Evolutionary conservation across 1,139 yeast genomes (phyloP).

Genomic region (Petasospora rhodanensis): DNA sequence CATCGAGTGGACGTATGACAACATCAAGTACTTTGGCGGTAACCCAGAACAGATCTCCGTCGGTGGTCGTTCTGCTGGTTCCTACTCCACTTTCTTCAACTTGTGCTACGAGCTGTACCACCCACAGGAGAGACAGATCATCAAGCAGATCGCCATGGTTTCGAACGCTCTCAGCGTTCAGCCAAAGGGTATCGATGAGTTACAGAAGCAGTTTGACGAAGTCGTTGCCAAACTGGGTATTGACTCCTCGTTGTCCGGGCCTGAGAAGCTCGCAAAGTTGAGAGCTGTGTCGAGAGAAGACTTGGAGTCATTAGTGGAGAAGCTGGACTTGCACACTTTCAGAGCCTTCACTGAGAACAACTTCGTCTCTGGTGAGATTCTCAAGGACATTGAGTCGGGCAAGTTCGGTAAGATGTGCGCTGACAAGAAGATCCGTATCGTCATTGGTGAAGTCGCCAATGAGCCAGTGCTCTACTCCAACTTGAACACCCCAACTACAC

Average conservation of each 20-base stretch:
- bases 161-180: slow-evolving; percentile 29
- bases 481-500: slow-evolving; percentile 30
- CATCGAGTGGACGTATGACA: slow-evolving; percentile 35
- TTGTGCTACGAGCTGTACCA: slow-evolving; percentile 33
- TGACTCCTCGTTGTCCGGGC: slow-evolving; percentile 6
- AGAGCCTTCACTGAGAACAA: slow-evolving; percentile 39
- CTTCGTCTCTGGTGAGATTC: slow-evolving; percentile 29
- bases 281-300: slow-evolving; percentile 23
- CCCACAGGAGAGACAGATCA: slow-evolving; percentile 31
- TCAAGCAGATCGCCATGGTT: slow-evolving; percentile 32
- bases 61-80: slow-evolving; percentile 30
- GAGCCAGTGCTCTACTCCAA: slow-evolving; percentile 32
- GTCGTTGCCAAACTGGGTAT: slow-evolving; percentile 24
- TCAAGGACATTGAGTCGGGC: slow-evolving; percentile 33
- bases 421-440: slow-evolving; percentile 26
- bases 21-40: slow-evolving; percentile 32
- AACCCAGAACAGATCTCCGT: slow-evolving; percentile 29
- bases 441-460: slow-evolving; percentile 38
- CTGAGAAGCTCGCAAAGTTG: slow-evolving; percentile 25
- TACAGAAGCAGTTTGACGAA: slow-evolving; percentile 34
- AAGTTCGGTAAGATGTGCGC: slow-evolving; percentile 28
- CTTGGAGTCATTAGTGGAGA: slow-evolving; percentile 29
- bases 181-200: slow-evolving; percentile 26
- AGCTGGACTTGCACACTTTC: slow-evolving; percentile 33
- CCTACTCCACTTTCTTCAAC: slow-evolving; percentile 19